phyloP scores from a whole-genome alignment of 2,329 filamentous ascomycete species.

The Aspergillus hiratsukae region DNA sequence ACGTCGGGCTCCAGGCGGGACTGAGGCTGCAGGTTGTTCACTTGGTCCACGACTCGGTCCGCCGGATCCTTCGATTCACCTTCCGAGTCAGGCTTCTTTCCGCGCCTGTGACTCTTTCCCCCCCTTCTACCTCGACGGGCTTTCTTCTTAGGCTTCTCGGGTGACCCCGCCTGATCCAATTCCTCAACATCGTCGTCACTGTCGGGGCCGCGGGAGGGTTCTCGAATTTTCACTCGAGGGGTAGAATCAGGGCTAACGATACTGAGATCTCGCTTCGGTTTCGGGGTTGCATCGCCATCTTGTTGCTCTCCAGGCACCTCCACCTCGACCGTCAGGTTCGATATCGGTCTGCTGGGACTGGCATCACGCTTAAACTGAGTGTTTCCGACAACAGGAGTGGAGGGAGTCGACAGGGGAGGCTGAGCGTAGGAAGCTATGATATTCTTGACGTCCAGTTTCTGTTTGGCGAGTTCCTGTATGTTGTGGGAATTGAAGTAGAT shows the following conservation, averaged over 20 bases:
- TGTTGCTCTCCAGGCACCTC: conserved; percentile 18
- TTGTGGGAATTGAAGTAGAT: conserved; percentile 42
- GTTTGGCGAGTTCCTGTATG: conserved; percentile 38
- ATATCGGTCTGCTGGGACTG: conserved; percentile 17
- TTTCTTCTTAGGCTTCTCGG: conserved; percentile 60
- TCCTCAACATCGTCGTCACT: conserved; percentile 31
- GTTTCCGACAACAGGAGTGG: conserved; percentile 31
- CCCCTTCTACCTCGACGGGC: conserved; percentile 67
- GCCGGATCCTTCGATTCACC: conserved; percentile 54
- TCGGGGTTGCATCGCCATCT: conserved; percentile 27
- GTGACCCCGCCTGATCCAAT: conserved; percentile 18
- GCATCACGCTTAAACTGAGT: conserved; percentile 24
- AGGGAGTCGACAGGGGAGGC: conserved; percentile 33
- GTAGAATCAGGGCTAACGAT: conserved; percentile 21
- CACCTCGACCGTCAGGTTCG: conserved; percentile 31
- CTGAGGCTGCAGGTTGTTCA: conserved; percentile 41
- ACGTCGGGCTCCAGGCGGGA: conserved; percentile 59
- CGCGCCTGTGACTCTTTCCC: conserved; percentile 59
- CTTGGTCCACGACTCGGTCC: conserved; percentile 55
- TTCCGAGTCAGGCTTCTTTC: conserved; percentile 50
- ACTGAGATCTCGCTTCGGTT: conserved; percentile 19
- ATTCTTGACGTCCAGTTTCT: conserved; percentile 44
- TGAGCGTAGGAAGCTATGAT: conserved; percentile 39
- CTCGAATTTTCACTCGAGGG: conserved; percentile 38
- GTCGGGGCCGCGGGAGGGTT: conserved; percentile 32